Base-by-base conservation (phyloP, 2,329 filamentous ascomycete species). In the Dactylellina parvicollis region DNA sequence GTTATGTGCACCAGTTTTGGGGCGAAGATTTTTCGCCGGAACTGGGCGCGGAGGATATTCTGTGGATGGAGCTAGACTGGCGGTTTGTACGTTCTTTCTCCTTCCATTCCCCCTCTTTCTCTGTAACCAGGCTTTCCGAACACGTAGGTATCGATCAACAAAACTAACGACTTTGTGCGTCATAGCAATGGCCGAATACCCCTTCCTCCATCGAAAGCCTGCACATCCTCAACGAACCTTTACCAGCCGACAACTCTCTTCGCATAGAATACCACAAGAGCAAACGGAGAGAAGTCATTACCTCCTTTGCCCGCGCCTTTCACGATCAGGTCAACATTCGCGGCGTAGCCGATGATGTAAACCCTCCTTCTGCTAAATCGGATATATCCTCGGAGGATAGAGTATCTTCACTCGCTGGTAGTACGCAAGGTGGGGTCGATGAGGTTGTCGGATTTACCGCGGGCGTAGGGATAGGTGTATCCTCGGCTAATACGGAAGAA, bases 281-380 rank as follows among this genome's bases (percentile, higher is more conserved):
- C 20, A 52, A 60, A 20, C 54, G 67, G 5, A 38, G 61, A 24
- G 56, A 72, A 18, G 60, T 72, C n/a, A 65, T 72, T 34, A 72
- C 67, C 14, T 36, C 42, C 2, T 72, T 72, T 34, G 59, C 67
- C n/a, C 54, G 49, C 26, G 67, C 61, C 4, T 54, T 72, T n/a
- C 60, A 65, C 46, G 56, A 47, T 42, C 67, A 72, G 54, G 32
- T 72, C 52, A 72, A 72, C 59, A 60, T 72, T 18, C 59, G 47
- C 14, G 60, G 67, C 7, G 20, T 57, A 4, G 55, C 67, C 2
- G 46, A 65, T 30, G 49, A 42, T 26, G 40, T 71, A 14, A 26
- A 42, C 16, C 56, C 38, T 4, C 16, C 30, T 16, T 30, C 47
- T 18, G 5, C 28, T 32, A 20, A 16, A 10, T 9, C 4, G n/a